Conservation (phyloP, 2,329 filamentous ascomycete genomes). For the Tolypocladium inflatum region DNA sequence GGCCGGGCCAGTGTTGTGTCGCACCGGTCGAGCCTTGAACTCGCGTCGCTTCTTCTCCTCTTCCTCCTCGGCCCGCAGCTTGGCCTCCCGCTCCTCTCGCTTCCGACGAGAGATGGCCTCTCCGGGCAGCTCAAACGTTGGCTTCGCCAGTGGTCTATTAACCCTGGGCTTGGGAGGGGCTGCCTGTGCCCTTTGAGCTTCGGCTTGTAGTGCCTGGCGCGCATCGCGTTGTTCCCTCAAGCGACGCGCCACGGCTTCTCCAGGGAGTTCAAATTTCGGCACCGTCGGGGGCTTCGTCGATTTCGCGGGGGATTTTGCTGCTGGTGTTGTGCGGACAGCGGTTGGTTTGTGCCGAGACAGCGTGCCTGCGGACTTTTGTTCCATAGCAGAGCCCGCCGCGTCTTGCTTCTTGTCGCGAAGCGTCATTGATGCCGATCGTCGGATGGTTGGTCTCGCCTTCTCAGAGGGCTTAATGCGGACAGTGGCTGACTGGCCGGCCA, state of each 20-base stretch:
- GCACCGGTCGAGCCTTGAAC: slow-evolving; percentile 53
- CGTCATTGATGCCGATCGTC: slow-evolving; percentile 32
- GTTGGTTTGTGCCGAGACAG: slow-evolving; percentile 11
- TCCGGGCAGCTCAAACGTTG: slow-evolving; percentile 53
- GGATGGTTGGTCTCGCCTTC: slow-evolving; percentile 26
- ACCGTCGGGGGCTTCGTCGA: slow-evolving; percentile 45
- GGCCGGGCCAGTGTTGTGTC: slow-evolving; percentile 29
- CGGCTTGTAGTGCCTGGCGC: slow-evolving; percentile 30
- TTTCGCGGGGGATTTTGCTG: slow-evolving; percentile 35
- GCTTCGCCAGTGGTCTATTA: slow-evolving; percentile 40
- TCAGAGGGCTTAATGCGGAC: slow-evolving; percentile 30
- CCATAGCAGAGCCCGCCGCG: slow-evolving; percentile 3
- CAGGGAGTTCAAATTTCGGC: slow-evolving; percentile 51
- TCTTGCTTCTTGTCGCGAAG: slow-evolving; percentile 19
- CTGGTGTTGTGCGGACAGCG: slow-evolving; percentile 5
- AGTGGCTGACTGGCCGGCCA: slow-evolving; percentile 15
- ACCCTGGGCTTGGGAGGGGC: slow-evolving; percentile 38
- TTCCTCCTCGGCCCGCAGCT: slow-evolving; percentile 47
- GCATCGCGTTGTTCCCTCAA: slow-evolving; percentile 51
- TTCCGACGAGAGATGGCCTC: slow-evolving; percentile 49
- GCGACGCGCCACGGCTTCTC: slow-evolving; percentile 49
- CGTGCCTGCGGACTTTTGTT: slow-evolving; percentile 7
- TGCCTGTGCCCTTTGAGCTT: slow-evolving; percentile 21
- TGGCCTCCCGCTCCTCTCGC: slow-evolving; percentile 45
- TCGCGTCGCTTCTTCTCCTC: slow-evolving; percentile 50